These are phyloP conservation scores for Mytilinidion resinicola DNA, from an alignment of 495 filamentous ascomycete species.

Conservation along the genomic window DNA sequence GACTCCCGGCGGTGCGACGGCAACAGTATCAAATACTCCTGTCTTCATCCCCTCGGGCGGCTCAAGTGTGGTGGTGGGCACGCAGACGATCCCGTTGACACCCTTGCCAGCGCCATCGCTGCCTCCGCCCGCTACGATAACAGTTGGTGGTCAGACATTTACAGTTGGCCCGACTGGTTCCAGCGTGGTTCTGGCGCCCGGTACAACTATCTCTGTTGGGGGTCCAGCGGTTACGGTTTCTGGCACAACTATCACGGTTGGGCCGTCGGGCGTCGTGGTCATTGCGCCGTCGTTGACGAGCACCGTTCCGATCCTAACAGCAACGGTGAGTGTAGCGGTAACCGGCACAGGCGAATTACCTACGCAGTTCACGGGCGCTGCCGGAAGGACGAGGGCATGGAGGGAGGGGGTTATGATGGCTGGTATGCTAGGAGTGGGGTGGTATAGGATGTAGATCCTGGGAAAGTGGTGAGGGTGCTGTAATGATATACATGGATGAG, in stretches of 20 bases:
- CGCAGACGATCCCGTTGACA: background rate
- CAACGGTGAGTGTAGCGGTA: too few relatives aligned
- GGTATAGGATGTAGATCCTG: too few relatives aligned
- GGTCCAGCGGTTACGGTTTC: constrained; percentile 7
- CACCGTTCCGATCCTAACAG: too few relatives aligned
- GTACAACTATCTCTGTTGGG: constrained; percentile 6
- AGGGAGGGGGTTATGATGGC: too few relatives aligned
- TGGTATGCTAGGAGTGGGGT: too few relatives aligned
- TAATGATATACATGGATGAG: too few relatives aligned
- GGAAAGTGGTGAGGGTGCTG: too few relatives aligned
- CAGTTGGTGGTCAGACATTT: background rate
- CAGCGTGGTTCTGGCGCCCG: background rate
- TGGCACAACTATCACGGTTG: constrained; percentile 7
- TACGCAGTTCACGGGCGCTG: too few relatives aligned
- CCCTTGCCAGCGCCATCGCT: background rate
- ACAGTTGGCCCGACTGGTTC: background rate
- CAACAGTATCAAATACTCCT: background rate
- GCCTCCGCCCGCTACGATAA: background rate
- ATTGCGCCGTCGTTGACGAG: too few relatives aligned
- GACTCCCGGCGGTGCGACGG: background rate
- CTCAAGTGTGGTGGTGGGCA: background rate
- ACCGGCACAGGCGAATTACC: too few relatives aligned
- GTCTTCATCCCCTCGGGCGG: background rate
- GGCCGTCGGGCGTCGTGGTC: too few relatives aligned
- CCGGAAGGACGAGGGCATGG: too few relatives aligned